phyloP scores from a whole-genome alignment of 2,329 filamentous ascomycete genomes.

The Calonectria hawksworthii region DNA sequence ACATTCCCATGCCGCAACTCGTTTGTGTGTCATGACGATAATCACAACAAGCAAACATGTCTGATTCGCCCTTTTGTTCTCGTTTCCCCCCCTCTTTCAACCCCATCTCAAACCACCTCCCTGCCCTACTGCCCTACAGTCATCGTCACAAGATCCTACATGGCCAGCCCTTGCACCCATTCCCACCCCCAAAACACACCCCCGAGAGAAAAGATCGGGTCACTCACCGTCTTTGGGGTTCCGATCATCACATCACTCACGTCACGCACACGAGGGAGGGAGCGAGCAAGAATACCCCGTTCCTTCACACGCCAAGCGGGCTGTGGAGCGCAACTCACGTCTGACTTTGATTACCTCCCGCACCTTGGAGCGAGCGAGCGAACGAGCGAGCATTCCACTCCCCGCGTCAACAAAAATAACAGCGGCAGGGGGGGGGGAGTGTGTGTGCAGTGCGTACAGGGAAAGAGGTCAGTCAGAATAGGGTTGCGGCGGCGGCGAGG shows the following conservation, averaged over 20 bases:
- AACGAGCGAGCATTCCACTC: neutral
- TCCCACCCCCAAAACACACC: neutral
- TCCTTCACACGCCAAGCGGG: neutral
- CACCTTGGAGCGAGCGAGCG: too few species aligned
- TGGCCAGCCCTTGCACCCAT: neutral
- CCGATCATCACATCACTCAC: neutral
- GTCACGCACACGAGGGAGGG: too few species aligned
- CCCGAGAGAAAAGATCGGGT: neutral
- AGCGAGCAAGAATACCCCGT: neutral
- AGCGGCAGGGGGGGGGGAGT: neutral
- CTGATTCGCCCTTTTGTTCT: slow-evolving; percentile 19
- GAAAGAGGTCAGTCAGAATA: neutral
- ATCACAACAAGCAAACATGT: slow-evolving; percentile 17
- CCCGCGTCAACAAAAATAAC: slow-evolving; percentile 4
- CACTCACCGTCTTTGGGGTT: slow-evolving; percentile 10
- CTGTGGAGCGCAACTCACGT: slow-evolving; percentile 3
- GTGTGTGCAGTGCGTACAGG: too few species aligned
- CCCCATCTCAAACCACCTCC: slow-evolving; percentile 40
- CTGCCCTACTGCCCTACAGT: slow-evolving; percentile 22
- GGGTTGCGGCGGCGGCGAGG: neutral
- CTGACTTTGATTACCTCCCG: neutral
- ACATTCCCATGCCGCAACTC: neutral
- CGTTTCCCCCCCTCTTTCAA: slow-evolving; percentile 25
- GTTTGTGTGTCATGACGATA: slow-evolving; percentile 4
- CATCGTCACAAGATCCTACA: slow-evolving; percentile 25